Evolutionary conservation across 2,329 filamentous ascomycete genomes (phyloP).

Genomic region (Fusarium sp.): DNA sequence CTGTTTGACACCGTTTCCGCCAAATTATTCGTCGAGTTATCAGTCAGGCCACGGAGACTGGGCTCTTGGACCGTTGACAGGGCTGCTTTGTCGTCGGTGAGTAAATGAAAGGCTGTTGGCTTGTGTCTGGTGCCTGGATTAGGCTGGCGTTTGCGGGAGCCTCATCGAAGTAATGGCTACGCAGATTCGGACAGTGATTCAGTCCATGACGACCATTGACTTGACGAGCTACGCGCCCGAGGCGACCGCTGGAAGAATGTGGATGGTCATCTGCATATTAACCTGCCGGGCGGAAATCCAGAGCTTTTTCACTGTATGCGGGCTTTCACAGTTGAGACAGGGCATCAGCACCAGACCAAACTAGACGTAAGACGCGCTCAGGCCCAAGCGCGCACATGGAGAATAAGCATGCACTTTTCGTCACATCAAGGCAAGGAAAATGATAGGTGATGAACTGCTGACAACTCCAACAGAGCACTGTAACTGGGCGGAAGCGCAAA

Average conservation of each 20-base stretch:
- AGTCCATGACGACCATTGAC: neutral
- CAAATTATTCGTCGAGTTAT: neutral
- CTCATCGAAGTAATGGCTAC: neutral
- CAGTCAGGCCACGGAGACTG: neutral
- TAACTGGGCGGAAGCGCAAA: neutral
- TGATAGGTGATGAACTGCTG: neutral
- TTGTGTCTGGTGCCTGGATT: neutral
- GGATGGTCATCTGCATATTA: neutral
- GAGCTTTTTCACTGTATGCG: neutral
- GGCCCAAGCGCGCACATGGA: neutral
- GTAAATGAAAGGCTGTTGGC: neutral
- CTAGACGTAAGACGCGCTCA: neutral
- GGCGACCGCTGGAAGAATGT: neutral
- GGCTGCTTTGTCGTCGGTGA: neutral
- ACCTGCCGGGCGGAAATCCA: neutral
- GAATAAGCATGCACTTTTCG: neutral
- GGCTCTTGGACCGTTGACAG: neutral
- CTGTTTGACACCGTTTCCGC: neutral
- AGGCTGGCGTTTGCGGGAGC: neutral
- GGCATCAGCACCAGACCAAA: neutral
- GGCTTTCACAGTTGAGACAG: neutral
- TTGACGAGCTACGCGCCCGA: neutral
- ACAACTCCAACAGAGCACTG: neutral
- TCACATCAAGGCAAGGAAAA: neutral
- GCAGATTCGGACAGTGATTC: neutral